Percentiles rank a stretch among this genome's conserved stretches.
Evolutionary conservation across 1,139 yeast genomes (phyloP).

Genomic region (Saccharomyces uvarum): DNA sequence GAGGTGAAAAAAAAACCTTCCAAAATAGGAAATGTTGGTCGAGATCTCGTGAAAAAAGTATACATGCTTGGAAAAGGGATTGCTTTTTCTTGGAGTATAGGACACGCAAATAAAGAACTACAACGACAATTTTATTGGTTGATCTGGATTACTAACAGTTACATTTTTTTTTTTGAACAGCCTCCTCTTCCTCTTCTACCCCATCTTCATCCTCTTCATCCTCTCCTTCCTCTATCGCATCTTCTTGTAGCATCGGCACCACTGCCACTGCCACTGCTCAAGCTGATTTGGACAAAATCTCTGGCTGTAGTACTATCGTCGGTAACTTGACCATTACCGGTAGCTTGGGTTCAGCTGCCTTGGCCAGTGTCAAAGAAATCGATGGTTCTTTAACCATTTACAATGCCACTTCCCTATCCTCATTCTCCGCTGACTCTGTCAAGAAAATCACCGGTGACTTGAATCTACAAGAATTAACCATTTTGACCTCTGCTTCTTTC

Average conservation of each 20-base stretch:
- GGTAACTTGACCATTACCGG: constrained; percentile 76
- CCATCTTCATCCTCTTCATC: not conserved
- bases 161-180: not conserved
- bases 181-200: not conserved
- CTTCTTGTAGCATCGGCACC: constrained; percentile 40
- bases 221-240: constrained; percentile 23
- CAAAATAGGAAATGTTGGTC: not conserved
- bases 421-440: constrained; percentile 72
- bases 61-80: not conserved
- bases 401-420: constrained; percentile 56
- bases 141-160: not conserved
- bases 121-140: not conserved
- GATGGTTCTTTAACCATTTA: constrained; percentile 65
- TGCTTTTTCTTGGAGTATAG: not conserved
- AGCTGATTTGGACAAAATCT: constrained; percentile 63
- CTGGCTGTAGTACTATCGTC: constrained; percentile 70
- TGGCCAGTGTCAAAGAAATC: constrained; percentile 57
- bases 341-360: constrained; percentile 47
- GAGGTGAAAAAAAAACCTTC: not conserved
- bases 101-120: not conserved
- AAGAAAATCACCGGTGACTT: constrained; percentile 68
- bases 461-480: constrained; percentile 55
- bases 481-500: constrained; percentile 60
- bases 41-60: not conserved
- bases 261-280: constrained; percentile 69